phyloP scores from a whole-genome alignment of 805 yeast genomes.

The Cyberlindnera xylosilytica region DNA sequence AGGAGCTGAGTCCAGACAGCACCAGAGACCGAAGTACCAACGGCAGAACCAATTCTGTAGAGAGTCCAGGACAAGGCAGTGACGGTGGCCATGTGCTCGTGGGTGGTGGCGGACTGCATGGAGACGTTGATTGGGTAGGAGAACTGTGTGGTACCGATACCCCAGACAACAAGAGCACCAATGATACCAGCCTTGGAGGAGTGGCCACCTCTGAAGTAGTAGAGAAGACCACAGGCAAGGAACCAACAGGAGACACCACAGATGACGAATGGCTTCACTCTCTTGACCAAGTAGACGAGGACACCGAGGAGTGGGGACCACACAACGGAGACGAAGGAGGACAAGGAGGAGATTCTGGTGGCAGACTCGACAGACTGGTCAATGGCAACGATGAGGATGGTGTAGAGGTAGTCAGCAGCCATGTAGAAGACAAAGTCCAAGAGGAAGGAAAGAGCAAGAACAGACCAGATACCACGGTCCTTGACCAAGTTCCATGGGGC shows the following conservation, averaged over 20 bases:
- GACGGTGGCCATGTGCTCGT: constrained; percentile 66
- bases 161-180: constrained; percentile 61
- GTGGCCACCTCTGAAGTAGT: constrained; percentile 53
- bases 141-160: constrained; percentile 71
- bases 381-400: constrained; percentile 63
- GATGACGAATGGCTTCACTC: constrained; percentile 57
- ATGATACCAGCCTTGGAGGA: constrained; percentile 54
- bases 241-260: constrained; percentile 59
- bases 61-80: constrained; percentile 54
- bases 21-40: constrained; percentile 64
- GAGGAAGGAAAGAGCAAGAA: constrained; percentile 55
- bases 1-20: constrained; percentile 69
- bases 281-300: constrained; percentile 42
- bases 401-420: constrained; percentile 68
- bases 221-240: constrained; percentile 54
- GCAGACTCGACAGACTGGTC: constrained; percentile 58
- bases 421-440: constrained; percentile 62
- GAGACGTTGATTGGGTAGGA: constrained; percentile 66
- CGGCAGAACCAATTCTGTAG: constrained; percentile 62
- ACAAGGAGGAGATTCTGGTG: constrained; percentile 55
- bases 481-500: constrained; percentile 55
- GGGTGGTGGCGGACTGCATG: constrained; percentile 56
- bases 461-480: constrained; percentile 74
- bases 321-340: constrained; percentile 60
- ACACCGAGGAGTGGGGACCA: constrained; percentile 57